A percentile compares a stretch with the other conserved stretches of the same genome.
Conservation (phyloP, 2,329 filamentous ascomycete genomes). For the Arachnopeziza araneosa region DNA sequence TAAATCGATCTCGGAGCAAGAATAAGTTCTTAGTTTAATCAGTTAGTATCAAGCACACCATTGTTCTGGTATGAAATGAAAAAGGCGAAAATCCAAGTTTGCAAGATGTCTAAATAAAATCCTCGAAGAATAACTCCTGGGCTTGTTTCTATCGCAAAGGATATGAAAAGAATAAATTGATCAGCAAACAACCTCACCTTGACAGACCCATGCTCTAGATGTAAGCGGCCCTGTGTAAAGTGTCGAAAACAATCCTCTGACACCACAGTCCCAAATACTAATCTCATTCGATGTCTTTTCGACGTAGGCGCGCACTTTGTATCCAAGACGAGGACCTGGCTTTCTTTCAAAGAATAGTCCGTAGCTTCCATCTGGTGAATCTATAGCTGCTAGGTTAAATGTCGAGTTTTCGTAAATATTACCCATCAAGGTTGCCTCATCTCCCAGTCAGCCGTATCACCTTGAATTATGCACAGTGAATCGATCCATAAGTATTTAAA, state of each 20-base stretch:
- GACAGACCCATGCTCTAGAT: background rate
- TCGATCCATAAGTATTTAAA: background rate
- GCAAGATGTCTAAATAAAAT: background rate
- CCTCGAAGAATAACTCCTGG: too few species aligned
- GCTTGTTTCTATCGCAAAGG: background rate
- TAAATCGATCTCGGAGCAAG: background rate
- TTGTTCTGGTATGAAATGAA: background rate
- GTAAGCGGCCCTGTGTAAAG: background rate
- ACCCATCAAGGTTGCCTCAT: background rate
- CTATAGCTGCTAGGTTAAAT: background rate
- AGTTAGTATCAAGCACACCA: background rate
- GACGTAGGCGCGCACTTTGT: background rate
- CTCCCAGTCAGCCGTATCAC: background rate
- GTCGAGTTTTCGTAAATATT: background rate
- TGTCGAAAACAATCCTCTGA: background rate
- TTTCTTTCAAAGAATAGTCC: background rate
- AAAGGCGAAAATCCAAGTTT: background rate
- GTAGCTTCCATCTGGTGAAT: background rate
- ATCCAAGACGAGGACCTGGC: background rate
- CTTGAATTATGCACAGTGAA: background rate
- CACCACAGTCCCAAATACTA: background rate
- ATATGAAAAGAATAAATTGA: background rate
- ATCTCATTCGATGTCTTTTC: background rate
- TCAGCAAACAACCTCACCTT: background rate
- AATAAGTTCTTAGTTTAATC: background rate